Conservation (phyloP, 768 basidiomycete species). For the Kwoniella europaea region DNA sequence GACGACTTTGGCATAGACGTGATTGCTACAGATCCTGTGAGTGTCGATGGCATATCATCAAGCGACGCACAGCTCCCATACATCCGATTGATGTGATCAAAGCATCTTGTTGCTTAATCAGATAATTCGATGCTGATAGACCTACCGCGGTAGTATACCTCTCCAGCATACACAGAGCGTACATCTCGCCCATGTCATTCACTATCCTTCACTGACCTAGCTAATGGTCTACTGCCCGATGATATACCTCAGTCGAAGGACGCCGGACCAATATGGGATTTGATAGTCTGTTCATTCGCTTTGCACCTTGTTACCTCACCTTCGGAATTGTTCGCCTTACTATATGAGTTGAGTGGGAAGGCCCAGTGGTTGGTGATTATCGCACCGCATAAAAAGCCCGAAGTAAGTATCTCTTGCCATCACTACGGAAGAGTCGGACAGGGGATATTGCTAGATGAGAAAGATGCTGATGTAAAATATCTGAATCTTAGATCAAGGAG, state of each 20-base stretch:
- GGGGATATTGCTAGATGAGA: no score
- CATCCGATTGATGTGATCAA: no score
- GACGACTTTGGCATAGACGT: constrained; percentile 32
- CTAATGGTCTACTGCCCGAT: constrained; percentile 65
- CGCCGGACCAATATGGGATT: constrained; percentile 61
- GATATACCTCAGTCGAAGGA: not conserved
- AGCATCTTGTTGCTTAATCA: no score
- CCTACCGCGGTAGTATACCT: constrained; percentile 63
- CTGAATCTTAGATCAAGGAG: constrained; percentile 48
- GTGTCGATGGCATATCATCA: constrained; percentile 25
- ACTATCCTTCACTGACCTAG: constrained; percentile 69
- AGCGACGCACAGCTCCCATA: no score
- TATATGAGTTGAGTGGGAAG: constrained; percentile 70
- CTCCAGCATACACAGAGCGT: constrained; percentile 66
- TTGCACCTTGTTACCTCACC: constrained; percentile 70
- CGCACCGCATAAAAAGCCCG: constrained; percentile 78
- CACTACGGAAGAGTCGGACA: no score
- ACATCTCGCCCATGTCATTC: constrained; percentile 66
- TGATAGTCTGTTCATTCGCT: constrained; percentile 76
- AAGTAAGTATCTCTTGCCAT: constrained; percentile 60
- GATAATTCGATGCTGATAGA: constrained; percentile 12
- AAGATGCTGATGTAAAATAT: no score
- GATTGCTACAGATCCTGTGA: constrained; percentile 64
- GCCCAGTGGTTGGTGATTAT: constrained; percentile 71
- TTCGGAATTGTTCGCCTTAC: constrained; percentile 69